Percentiles rank a stretch among this genome's conserved stretches.
Evolutionary conservation across 2,329 filamentous ascomycete genomes (phyloP).

Genomic region (Colletotrichum zoysiae): DNA sequence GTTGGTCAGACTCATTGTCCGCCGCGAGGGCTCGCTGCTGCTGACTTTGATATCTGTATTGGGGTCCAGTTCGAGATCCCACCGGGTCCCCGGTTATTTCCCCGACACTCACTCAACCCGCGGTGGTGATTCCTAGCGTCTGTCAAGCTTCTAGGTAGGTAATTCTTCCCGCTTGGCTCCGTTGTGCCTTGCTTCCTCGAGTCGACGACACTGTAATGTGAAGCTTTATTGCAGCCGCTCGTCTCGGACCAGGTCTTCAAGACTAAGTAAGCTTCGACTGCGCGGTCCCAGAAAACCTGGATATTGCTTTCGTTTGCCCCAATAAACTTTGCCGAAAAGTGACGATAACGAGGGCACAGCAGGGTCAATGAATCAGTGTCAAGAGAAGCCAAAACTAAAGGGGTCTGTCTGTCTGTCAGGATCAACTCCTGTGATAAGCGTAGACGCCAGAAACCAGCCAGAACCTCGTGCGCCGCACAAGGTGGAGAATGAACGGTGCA

Average conservation of each 20-base stretch:
- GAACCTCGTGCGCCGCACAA: conserved; percentile 24
- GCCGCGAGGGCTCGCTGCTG: conserved; percentile 25
- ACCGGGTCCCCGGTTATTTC: conserved; percentile 15
- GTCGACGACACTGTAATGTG: conserved; percentile 10
- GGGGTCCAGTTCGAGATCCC: conserved; percentile 16
- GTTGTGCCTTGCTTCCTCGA: conserved; percentile 10
- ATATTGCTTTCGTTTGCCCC: conserved; percentile 14
- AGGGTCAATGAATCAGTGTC: background rate
- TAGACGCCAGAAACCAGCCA: conserved; percentile 18
- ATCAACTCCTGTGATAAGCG: conserved; percentile 4
- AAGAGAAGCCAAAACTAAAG: background rate
- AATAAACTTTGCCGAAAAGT: conserved; percentile 9
- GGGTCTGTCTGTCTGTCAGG: background rate
- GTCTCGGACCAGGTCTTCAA: conserved; percentile 4
- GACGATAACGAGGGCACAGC: conserved; percentile 23
- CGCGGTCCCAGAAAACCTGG: conserved; percentile 29
- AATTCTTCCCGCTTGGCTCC: background rate
- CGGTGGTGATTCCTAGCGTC: conserved; percentile 9
- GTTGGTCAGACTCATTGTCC: conserved; percentile 66
- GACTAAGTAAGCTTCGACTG: conserved; percentile 19
- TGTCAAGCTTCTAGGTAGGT: background rate
- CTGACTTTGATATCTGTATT: conserved; percentile 26
- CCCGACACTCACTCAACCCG: conserved; percentile 2
- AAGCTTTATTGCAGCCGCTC: conserved; percentile 4
- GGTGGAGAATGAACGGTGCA: conserved; percentile 26